Conservation (phyloP, 768 basidiomycete species). For the Lentinus brumalis region DNA sequence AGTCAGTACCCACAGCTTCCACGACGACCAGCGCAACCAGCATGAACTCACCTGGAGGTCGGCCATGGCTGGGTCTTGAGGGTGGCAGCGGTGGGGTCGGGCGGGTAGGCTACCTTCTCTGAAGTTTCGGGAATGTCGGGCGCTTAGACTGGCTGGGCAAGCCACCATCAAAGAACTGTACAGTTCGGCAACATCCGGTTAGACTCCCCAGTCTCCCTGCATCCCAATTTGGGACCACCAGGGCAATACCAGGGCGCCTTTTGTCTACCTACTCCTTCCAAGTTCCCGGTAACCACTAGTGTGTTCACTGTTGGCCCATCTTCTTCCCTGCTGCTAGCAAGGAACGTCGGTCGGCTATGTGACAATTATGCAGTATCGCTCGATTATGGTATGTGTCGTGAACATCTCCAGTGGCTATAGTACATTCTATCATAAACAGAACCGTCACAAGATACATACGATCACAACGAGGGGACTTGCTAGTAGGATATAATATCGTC, state of each 20-base stretch:
- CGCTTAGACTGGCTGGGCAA: slow-evolving; percentile 29
- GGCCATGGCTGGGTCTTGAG: slow-evolving; percentile 41
- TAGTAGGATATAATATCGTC: neutral
- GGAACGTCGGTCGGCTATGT: too few species aligned
- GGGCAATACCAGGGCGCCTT: too few species aligned
- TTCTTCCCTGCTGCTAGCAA: too few species aligned
- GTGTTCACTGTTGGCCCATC: too few species aligned
- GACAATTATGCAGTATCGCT: too few species aligned
- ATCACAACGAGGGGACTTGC: neutral
- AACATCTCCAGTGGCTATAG: too few species aligned
- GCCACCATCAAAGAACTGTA: slow-evolving; percentile 44
- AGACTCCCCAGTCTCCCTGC: slow-evolving; percentile 11
- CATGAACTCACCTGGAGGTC: slow-evolving; percentile 35
- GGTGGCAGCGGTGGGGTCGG: slow-evolving; percentile 26
- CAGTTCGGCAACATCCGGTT: slow-evolving; percentile 41
- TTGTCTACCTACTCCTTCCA: too few species aligned
- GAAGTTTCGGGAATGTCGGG: slow-evolving; percentile 19
- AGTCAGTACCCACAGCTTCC: neutral
- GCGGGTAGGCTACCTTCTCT: slow-evolving; percentile 16
- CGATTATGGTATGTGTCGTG: too few species aligned
- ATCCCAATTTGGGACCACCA: too few species aligned
- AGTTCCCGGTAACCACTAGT: too few species aligned
- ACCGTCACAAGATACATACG: too few species aligned
- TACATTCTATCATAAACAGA: too few species aligned
- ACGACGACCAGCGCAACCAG: neutral